Evolutionary conservation across 2,329 filamentous ascomycete genomes (phyloP).

Genomic region (Lasiodiplodia theobromae): DNA sequence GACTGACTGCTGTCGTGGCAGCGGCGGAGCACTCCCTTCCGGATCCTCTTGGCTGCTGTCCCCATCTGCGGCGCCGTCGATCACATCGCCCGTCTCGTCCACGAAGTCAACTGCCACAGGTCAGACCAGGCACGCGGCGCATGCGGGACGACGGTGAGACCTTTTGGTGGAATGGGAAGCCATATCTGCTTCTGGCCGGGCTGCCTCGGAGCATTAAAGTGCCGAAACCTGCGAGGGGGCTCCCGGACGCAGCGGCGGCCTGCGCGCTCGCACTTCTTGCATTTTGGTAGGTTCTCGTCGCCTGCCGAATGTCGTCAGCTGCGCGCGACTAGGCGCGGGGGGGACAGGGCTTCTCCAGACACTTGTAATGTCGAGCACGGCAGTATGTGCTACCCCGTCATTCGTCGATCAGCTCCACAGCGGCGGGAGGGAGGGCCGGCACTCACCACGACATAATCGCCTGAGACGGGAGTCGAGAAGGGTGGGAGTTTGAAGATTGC

Average conservation of each 20-base stretch:
- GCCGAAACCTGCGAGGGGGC: slow-evolving; percentile 44
- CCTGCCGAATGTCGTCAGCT: slow-evolving; percentile 34
- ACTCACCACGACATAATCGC: slow-evolving; percentile 25
- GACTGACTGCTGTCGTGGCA: not conserved
- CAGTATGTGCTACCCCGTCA: slow-evolving; percentile 44
- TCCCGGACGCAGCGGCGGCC: slow-evolving; percentile 46
- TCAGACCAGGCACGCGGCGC: slow-evolving; percentile 30
- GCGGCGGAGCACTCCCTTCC: slow-evolving; percentile 4
- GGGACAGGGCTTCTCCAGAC: slow-evolving; percentile 33
- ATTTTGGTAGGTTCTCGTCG: slow-evolving; percentile 45
- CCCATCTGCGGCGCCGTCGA: slow-evolving; percentile 40
- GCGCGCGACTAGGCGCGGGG: not conserved
- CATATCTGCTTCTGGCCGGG: slow-evolving; percentile 44
- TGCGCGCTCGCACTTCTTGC: slow-evolving; percentile 42
- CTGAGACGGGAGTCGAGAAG: not conserved
- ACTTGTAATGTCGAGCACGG: slow-evolving; percentile 48
- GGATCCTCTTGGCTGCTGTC: slow-evolving; percentile 31
- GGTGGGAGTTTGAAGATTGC: not conserved
- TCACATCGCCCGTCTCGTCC: slow-evolving; percentile 45
- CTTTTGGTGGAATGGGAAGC: slow-evolving; percentile 45
- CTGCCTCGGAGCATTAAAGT: slow-evolving; percentile 43
- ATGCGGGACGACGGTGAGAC: slow-evolving; percentile 32
- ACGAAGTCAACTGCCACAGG: slow-evolving; percentile 43
- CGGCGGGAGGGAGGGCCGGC: slow-evolving; percentile 6
- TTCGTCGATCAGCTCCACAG: slow-evolving; percentile 35